Evolutionary conservation across 2,329 filamentous ascomycete genomes (phyloP).

Genomic region (Sporothrix dimorphospora): DNA sequence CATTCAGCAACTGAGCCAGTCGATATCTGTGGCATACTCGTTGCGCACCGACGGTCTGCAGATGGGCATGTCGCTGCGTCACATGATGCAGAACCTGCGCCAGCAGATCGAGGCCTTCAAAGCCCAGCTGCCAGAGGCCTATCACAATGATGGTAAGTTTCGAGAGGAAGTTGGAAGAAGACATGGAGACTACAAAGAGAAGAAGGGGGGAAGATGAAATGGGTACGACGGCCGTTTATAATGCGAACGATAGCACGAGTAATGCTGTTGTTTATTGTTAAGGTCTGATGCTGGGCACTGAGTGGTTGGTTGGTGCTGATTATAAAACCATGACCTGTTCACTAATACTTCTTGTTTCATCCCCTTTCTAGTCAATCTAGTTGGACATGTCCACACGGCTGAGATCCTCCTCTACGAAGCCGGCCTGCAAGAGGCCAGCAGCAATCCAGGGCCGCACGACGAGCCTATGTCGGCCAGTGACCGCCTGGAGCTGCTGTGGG

Average conservation of each 20-base stretch:
- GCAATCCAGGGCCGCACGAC: slow-evolving; percentile 30
- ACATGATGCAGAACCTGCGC: slow-evolving; percentile 50
- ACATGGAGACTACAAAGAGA: not conserved
- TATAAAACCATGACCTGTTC: not conserved
- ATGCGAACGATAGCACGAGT: not conserved
- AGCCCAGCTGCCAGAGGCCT: slow-evolving; percentile 23
- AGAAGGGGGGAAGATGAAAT: not conserved
- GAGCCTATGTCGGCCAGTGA: slow-evolving; percentile 43
- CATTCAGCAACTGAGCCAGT: slow-evolving; percentile 53
- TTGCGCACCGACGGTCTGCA: slow-evolving; percentile 40
- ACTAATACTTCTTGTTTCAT: slow-evolving; percentile 3
- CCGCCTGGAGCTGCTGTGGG: slow-evolving; percentile 52
- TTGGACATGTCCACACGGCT: slow-evolving; percentile 49
- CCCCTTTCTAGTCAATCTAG: slow-evolving; percentile 43
- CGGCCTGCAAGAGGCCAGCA: slow-evolving; percentile 47
- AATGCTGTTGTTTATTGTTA: no score
- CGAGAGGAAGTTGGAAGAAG: no score
- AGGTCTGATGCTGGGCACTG: not conserved
- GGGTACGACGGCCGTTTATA: not conserved
- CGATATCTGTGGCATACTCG: slow-evolving; percentile 48
- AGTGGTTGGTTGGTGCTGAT: not conserved
- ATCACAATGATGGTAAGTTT: slow-evolving; percentile 24
- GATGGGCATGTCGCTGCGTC: slow-evolving; percentile 43
- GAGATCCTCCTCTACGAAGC: slow-evolving; percentile 54
- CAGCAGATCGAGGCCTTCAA: slow-evolving; percentile 46